Conservation (phyloP, 2,329 filamentous ascomycete species). For the Scytalidium sp. region DNA sequence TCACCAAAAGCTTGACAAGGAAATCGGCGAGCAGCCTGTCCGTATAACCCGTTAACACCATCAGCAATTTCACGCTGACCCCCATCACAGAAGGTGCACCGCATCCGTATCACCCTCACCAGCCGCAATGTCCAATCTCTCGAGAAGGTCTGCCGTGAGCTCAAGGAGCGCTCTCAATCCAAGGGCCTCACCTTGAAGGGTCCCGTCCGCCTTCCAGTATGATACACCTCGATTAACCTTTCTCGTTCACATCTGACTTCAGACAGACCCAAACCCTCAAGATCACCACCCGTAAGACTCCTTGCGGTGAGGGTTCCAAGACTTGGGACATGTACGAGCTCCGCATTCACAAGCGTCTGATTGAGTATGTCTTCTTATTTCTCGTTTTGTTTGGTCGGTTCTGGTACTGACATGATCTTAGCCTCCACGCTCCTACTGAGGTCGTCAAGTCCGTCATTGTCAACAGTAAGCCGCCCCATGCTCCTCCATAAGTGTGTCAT, state of each 20-base stretch:
- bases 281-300: slow-evolving; percentile 97
- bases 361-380: slow-evolving; percentile 62
- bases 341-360: slow-evolving; percentile 98
- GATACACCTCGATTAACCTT: neutral
- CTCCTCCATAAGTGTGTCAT: slow-evolving; percentile 54
- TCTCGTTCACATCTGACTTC: neutral
- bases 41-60: slow-evolving; percentile 32
- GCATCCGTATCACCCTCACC: slow-evolving; percentile 97
- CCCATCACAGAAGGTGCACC: slow-evolving; percentile 77
- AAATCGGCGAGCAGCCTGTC: slow-evolving; percentile 82
- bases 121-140: slow-evolving; percentile 91
- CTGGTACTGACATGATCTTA: slow-evolving; percentile 30
- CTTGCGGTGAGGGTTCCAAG: slow-evolving; percentile 99
- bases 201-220: slow-evolving; percentile 80
- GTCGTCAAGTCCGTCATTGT: slow-evolving; percentile 95
- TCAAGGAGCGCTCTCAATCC: slow-evolving; percentile 96
- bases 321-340: slow-evolving; percentile 99
- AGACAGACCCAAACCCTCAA: neutral
- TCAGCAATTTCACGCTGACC: slow-evolving; percentile 4
- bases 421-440: slow-evolving; percentile 95
- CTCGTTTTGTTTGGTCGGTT: slow-evolving; percentile 1
- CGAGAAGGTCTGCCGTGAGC: slow-evolving; percentile 97
- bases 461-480: slow-evolving; percentile 56
- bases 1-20: slow-evolving; percentile 94
- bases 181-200: slow-evolving; percentile 99